Base-by-base conservation (phyloP, 2,329 filamentous ascomycete species). In the Diatrype stigma region DNA sequence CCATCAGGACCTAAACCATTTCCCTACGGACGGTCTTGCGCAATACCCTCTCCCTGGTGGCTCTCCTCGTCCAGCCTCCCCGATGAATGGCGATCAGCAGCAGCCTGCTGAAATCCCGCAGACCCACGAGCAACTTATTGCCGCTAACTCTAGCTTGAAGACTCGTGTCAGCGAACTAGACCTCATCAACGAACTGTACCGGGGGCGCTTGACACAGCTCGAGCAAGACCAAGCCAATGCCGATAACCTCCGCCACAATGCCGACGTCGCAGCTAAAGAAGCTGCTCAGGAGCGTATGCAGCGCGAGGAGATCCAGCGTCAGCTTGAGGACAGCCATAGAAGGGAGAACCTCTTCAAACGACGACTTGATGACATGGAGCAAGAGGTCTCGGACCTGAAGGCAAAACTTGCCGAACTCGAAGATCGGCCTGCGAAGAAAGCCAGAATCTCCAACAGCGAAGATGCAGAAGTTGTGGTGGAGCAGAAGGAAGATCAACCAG, bases 121-220 rank as follows among this genome's bases (percentile, higher is more conserved):
- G 64, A 87, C 86, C 3, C 90, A 90, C 67, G 89, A 96, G 64
- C 85, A 89, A 54, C 80, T 96, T 22, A 76, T 90, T 48, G 86
- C 87, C 2, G 82, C 86, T 55, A 96, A 96, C 68, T 89, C 89
- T 5, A 87, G 85, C 47, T 78, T 97, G n/a, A 96, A 95, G 73
- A 99, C 94, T 0, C 86, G 94, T 40, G 93, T 99, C 32, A 94
- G 87, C 60, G 94, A 99, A 69, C 80, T 99, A 22, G 94, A 99
- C 67, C 82, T 99, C 48, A 96, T 99, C 75, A 96, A 92, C 63
- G 87, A 89, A 64, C 76, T 92, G 42, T 91, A 90, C 68, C 79
- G 86, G 47, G 86, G 86, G 35, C 82, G 87, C 11, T 84, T 96
- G 70, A 84, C 66, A 79, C 88, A 94, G 65, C 77, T 94, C 12